These are phyloP conservation scores for Hypsizygus marmoreus DNA, from an alignment of 768 basidiomycete species.

Conservation along the genomic window DNA sequence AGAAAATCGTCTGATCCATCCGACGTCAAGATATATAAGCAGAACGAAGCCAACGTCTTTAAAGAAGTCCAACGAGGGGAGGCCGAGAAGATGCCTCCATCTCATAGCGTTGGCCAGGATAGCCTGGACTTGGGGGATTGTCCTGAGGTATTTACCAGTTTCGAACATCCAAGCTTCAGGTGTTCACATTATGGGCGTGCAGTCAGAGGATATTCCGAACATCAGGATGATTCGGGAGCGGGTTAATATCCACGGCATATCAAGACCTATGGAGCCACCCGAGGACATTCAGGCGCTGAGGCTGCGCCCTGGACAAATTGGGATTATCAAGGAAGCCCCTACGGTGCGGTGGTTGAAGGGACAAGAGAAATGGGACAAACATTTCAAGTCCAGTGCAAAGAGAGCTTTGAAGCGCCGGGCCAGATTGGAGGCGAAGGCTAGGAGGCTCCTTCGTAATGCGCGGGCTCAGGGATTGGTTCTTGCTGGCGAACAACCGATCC, in stretches of 20 bases:
- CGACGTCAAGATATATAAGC: slow-evolving; percentile 29
- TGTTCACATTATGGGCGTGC: too few species aligned
- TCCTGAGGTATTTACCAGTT: too few species aligned
- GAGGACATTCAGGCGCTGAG: slow-evolving; percentile 54
- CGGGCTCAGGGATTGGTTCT: slow-evolving; percentile 45
- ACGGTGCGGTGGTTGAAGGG: slow-evolving; percentile 66
- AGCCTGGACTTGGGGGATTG: too few species aligned
- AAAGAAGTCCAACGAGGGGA: slow-evolving; percentile 28
- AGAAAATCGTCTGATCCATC: slow-evolving; percentile 1
- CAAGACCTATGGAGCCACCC: slow-evolving; percentile 64
- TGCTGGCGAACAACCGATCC: slow-evolving; percentile 6
- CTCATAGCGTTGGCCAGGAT: slow-evolving; percentile 6
- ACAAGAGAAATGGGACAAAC: slow-evolving; percentile 63
- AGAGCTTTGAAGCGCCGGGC: slow-evolving; percentile 44
- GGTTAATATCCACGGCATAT: slow-evolving; percentile 59
- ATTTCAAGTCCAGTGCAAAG: slow-evolving; percentile 42
- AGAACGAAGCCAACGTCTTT: slow-evolving; percentile 27
- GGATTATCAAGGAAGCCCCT: slow-evolving; percentile 73
- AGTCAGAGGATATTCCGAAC: slow-evolving; percentile 15
- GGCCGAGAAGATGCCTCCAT: slow-evolving; percentile 15
- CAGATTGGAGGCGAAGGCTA: slow-evolving; percentile 47
- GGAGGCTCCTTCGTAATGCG: slow-evolving; percentile 45
- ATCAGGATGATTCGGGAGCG: slow-evolving; percentile 70
- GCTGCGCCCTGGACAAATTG: slow-evolving; percentile 58
- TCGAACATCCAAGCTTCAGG: too few species aligned